Conservation (phyloP, 352 stramenopile genomes). For the Phytophthora melonis region DNA sequence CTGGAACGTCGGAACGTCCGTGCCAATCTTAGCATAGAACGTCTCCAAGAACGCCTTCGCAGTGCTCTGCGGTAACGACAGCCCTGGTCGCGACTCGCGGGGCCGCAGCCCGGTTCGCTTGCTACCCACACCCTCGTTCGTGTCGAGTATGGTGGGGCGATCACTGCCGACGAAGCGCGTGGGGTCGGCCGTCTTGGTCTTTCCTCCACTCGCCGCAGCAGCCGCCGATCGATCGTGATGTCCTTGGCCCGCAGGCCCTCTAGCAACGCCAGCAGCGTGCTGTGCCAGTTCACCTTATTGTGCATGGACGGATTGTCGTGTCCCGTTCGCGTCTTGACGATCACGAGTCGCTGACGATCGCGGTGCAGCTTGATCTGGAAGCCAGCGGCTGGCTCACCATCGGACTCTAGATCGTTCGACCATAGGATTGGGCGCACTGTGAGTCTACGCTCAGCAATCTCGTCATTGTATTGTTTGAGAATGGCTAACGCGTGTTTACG, state of each 20-base stretch:
- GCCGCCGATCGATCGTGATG: neutral
- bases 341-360: too few species aligned
- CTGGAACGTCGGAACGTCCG: too few species aligned
- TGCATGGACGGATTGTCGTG: neutral
- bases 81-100: too few species aligned
- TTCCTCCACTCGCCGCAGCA: neutral
- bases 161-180: too few species aligned
- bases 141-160: too few species aligned
- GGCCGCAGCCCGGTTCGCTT: too few species aligned
- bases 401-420: neutral
- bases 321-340: neutral
- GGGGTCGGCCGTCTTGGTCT: too few species aligned
- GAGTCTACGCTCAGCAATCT: neutral
- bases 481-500: neutral
- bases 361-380: neutral
- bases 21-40: too few species aligned
- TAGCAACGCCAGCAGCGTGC: neutral
- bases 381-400: neutral
- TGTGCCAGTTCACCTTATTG: conserved; percentile 1
- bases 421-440: neutral
- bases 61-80: too few species aligned
- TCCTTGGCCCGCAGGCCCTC: neutral
- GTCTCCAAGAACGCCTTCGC: too few species aligned
- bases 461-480: neutral
- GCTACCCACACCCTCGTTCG: too few species aligned